phyloP scores from a whole-genome alignment of 345 rosid species.

The Eutrema japonicum region DNA sequence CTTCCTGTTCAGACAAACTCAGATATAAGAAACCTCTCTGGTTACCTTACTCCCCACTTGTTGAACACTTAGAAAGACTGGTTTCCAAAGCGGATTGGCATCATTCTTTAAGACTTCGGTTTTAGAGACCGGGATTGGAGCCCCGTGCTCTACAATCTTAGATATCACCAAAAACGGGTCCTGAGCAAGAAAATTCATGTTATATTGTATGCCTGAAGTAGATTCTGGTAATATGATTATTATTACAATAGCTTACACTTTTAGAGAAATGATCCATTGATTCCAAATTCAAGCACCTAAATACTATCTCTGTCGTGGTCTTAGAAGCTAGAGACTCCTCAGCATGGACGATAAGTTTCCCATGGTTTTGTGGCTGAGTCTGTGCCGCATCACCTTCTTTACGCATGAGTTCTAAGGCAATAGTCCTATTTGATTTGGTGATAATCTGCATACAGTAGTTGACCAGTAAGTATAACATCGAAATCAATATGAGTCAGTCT shows the following conservation, averaged over 20 bases:
- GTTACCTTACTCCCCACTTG: slow-evolving; percentile 94
- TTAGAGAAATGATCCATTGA: slow-evolving; percentile 76
- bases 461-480: background rate
- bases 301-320: slow-evolving; percentile 65
- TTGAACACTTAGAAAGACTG: slow-evolving; percentile 73
- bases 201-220: slow-evolving; percentile 6
- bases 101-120: slow-evolving; percentile 89
- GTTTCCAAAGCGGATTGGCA: slow-evolving; percentile 71
- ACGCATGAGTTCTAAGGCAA: slow-evolving; percentile 60
- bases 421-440: slow-evolving; percentile 56
- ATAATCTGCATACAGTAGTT: slow-evolving; percentile 56
- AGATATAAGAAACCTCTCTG: slow-evolving; percentile 16
- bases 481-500: background rate
- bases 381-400: slow-evolving; percentile 57
- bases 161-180: slow-evolving; percentile 93
- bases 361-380: slow-evolving; percentile 46
- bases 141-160: slow-evolving; percentile 66
- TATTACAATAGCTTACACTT: slow-evolving; percentile 60
- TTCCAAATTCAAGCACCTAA: slow-evolving; percentile 84
- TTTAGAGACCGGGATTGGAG: slow-evolving; percentile 76
- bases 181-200: slow-evolving; percentile 46
- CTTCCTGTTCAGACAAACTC: slow-evolving; percentile 17
- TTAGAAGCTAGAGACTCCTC: slow-evolving; percentile 85
- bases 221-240: slow-evolving; percentile 4
- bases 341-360: slow-evolving; percentile 76